Evolutionary conservation across 495 filamentous ascomycete genomes (phyloP), one percentile per base, ranked within the genome.

Genomic region (Letharia lupina): DNA sequence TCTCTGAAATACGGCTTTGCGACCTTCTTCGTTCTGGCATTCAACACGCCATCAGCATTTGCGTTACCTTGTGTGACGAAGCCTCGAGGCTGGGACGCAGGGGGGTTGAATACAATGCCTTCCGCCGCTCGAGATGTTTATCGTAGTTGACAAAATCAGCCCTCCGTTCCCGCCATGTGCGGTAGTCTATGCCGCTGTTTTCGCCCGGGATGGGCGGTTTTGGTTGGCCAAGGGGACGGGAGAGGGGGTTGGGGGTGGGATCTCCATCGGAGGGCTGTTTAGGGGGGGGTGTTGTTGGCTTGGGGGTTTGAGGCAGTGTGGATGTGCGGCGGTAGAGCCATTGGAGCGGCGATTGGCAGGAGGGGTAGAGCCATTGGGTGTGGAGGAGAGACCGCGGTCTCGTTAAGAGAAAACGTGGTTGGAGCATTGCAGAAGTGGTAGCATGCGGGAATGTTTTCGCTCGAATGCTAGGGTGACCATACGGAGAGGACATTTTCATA

Each of bases 1-100:
- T 98, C 92, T 70, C 90, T 87, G 81, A 96, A 98, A 75, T 98
- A 98, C 35, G 91, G 90, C 66, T 88, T 90, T 16, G 84, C 76
- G 68, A 93, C 83, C 76, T 80, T 81, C 70, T 72, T 73, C 20
- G 78, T 82, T 65, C 82, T 84, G 63, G 31, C 15, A 18, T 31
- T 4, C 16, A 41, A 11, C 18, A n/a, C 23, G 50, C 16, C 44
- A 15, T 12, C 16, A 42, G 40, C 40, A 42, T 42, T 10, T 42
- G 40, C 40, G 23, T 28, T 28, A 28, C 10, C 40, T 13, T 4
- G 6, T 2, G 11, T 13, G 9, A 10, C 40, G 6, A 2, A 42
- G 23, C 23, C 40, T 42, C 40, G 6, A 42, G 40, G 40, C 6
- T 12, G 45, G 45, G 20, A 48, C 60, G 42, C 62, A 47, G n/a